Evolutionary conservation across 2,329 filamentous ascomycete species (phyloP).

Genomic region (Plenodomus biglobosus): DNA sequence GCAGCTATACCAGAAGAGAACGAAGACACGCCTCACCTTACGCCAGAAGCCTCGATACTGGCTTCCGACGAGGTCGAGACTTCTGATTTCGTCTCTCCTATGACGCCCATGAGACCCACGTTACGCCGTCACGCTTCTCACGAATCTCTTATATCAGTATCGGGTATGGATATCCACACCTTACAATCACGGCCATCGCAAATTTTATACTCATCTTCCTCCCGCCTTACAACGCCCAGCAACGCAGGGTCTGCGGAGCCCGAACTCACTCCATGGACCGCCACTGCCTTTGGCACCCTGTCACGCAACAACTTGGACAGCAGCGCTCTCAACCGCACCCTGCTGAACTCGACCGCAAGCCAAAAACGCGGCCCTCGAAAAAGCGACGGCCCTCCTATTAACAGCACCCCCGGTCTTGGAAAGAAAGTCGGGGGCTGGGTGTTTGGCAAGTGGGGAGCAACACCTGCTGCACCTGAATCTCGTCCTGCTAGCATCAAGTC

Average conservation of each 20-base stretch:
- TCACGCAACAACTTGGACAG: constrained; percentile 53
- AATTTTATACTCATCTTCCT: constrained; percentile 60
- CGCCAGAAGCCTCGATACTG: constrained; percentile 16
- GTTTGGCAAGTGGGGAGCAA: constrained; percentile 62
- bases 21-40: constrained; percentile 25
- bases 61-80: constrained; percentile 29
- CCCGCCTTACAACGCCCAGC: constrained; percentile 52
- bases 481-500: constrained; percentile 24
- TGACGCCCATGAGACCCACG: constrained; percentile 41
- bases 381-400: constrained; percentile 18
- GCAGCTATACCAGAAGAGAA: constrained; percentile 42
- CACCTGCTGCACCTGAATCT: constrained; percentile 42
- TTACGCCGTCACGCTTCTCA: constrained; percentile 73
- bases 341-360: constrained; percentile 36
- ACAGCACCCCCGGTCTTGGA: constrained; percentile 42
- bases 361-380: constrained; percentile 28
- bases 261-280: constrained; percentile 50
- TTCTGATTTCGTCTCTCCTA: constrained; percentile 38
- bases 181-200: constrained; percentile 75
- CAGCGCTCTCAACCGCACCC: constrained; percentile 58
- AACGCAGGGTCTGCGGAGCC: constrained; percentile 47
- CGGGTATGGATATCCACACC: constrained; percentile 87
- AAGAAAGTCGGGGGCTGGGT: constrained; percentile 67
- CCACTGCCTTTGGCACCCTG: constrained; percentile 54
- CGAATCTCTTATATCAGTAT: constrained; percentile 84